phyloP scores from a whole-genome alignment of 1,284 basidiomycete genomes.

The Volvariella volvacea region DNA sequence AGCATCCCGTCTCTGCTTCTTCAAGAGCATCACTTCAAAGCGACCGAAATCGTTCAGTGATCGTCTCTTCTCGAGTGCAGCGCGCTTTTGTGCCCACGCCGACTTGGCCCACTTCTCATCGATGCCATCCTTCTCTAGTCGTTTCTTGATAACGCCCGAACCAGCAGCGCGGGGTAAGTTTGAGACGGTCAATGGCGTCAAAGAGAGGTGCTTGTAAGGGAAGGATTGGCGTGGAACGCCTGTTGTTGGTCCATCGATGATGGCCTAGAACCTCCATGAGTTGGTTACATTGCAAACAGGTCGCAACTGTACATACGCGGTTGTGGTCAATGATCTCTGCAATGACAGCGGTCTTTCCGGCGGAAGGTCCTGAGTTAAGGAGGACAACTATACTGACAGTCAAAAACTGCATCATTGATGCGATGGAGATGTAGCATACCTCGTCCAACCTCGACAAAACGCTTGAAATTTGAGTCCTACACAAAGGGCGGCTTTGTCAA shows the following conservation, averaged over 20 bases:
- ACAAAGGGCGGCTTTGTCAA: constrained; percentile 5
- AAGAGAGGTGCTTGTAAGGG: constrained; percentile 89
- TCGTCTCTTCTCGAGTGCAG: constrained; percentile 72
- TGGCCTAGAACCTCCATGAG: constrained; percentile 51
- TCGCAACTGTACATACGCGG: constrained; percentile 60
- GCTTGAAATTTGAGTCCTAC: constrained; percentile 84
- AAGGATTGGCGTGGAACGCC: constrained; percentile 89
- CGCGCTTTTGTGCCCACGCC: constrained; percentile 88
- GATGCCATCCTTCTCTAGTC: constrained; percentile 76
- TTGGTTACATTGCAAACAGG: not conserved
- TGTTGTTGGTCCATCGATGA: constrained; percentile 92
- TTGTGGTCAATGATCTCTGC: constrained; percentile 99
- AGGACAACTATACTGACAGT: constrained; percentile 68
- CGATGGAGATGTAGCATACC: constrained; percentile 34
- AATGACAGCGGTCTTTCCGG: constrained; percentile 92
- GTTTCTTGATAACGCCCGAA: constrained; percentile 79
- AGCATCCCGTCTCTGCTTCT: constrained; percentile 69
- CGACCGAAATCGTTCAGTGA: constrained; percentile 88
- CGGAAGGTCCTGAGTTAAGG: constrained; percentile 82
- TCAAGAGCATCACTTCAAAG: constrained; percentile 69
- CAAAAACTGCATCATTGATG: not conserved
- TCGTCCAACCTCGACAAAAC: constrained; percentile 97
- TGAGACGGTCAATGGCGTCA: constrained; percentile 83
- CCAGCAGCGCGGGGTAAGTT: constrained; percentile 87
- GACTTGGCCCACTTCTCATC: constrained; percentile 80